Evolutionary conservation across 78 protist genomes (phyloP).

Genomic region (Isochrysis galbana): DNA sequence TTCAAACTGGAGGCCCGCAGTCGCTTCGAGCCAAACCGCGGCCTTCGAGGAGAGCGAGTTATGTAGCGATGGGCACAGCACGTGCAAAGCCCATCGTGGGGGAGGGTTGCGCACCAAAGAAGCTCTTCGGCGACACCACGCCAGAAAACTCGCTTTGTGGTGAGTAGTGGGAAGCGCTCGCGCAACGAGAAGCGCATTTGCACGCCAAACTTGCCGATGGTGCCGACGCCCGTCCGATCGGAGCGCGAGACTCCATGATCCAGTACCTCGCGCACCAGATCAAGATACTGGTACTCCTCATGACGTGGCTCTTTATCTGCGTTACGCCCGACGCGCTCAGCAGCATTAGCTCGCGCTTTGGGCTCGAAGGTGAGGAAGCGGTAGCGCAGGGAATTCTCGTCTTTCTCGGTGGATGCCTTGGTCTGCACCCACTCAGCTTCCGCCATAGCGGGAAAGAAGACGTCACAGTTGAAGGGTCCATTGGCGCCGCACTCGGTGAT

Average conservation of each 20-base stretch:
- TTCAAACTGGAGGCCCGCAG: too few relatives aligned
- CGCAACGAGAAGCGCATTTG: conserved; percentile 74
- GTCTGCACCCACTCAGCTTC: background rate
- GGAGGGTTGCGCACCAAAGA: too few relatives aligned
- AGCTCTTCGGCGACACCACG: conserved; percentile 85
- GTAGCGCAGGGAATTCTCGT: background rate
- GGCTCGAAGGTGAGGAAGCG: background rate
- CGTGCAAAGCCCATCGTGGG: too few relatives aligned
- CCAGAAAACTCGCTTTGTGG: conserved; percentile 89
- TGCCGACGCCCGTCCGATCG: conserved; percentile 89
- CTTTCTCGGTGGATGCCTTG: background rate
- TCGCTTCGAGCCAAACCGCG: too few relatives aligned
- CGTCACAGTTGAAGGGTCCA: conserved; percentile 14
- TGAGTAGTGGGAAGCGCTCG: conserved; percentile 80
- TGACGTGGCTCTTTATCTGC: too few relatives aligned
- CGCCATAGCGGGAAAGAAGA: conserved; percentile 12
- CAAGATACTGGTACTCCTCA: conserved; percentile 79
- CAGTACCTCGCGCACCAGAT: conserved; percentile 62
- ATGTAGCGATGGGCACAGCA: too few relatives aligned
- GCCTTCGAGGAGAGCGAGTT: too few relatives aligned
- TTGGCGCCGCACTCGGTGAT: background rate
- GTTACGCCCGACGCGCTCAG: too few relatives aligned
- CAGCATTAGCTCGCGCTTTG: background rate
- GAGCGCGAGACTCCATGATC: conserved; percentile 51
- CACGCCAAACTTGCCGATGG: conserved; percentile 66